Base-by-base conservation (phyloP, 1,284 basidiomycete genomes). In the Uromyces viciae-fabae region DNA sequence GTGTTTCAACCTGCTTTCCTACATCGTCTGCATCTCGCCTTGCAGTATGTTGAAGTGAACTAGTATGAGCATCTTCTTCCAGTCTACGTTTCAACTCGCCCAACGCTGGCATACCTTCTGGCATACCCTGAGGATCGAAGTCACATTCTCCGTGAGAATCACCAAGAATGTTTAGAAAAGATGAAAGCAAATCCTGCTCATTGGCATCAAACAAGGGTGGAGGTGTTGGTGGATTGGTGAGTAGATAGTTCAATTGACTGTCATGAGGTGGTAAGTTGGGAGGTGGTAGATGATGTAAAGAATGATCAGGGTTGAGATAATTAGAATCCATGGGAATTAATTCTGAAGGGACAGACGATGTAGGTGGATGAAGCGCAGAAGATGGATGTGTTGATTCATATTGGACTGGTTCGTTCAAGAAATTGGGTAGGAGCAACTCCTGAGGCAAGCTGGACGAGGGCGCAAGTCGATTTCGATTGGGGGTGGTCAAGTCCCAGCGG, bases 121-220 rank as follows among this genome's bases (percentile, higher is more conserved):
- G 76, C 64, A 78, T 78, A 42, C 76, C 76, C 31, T 78, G 76
- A 8, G 76, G 76, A 49, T 78, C 76, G 40, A 78, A 78, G 28
- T 78, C 76, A n/a, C 49, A 71, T 36, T 78, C 76, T 31, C 49
- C 76, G 71, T 78, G 69, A 14, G 66, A 68, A 31, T 78, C 66
- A 28, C 76, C 76, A 31, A 78, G 36, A 22, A 78, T 78, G 49
- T 78, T 78, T 0, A 78, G 52, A 56, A 78, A 78, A 11, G 76
- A 69, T 17, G 76, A 78, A 1, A 78, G 56, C 11, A 78, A 52
- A 56, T 69, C 64, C 42, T 78, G 64, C 62, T 78, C 76, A 2
- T 64, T 71, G 11, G 60, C 52, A 68, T 71, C 66, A 43, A 78
- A 78, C 7, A 78, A 66, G 17, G 76, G 76, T 2, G 66, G 76